Evolutionary conservation across 2,329 filamentous ascomycete genomes (phyloP).

Genomic region (Kalaharituber pfeilii): DNA sequence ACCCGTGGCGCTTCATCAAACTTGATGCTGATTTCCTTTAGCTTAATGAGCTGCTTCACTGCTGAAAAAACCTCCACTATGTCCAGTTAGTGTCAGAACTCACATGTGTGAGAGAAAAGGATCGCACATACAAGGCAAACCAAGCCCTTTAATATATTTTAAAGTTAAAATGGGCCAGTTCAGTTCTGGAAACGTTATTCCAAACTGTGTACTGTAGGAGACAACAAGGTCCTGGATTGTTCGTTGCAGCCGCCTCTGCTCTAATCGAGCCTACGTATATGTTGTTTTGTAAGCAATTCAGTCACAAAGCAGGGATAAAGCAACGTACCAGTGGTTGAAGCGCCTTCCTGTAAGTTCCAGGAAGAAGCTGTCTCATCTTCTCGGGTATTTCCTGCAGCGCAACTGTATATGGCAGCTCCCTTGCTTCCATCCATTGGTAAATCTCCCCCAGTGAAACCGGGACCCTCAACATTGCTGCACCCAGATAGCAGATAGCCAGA

Average conservation of each 20-base stretch:
- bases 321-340: slow-evolving; percentile 35
- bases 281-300: not conserved
- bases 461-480: slow-evolving; percentile 53
- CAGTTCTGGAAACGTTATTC: slow-evolving; percentile 52
- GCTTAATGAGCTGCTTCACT: slow-evolving; percentile 38
- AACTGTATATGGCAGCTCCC: slow-evolving; percentile 53
- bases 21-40: slow-evolving; percentile 21
- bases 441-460: slow-evolving; percentile 63
- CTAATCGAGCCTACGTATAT: not conserved
- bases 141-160: slow-evolving; percentile 51
- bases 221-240: slow-evolving; percentile 44
- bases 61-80: slow-evolving; percentile 47
- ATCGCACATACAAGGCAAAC: slow-evolving; percentile 47
- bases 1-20: slow-evolving; percentile 5
- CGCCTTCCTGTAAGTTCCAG: slow-evolving; percentile 40
- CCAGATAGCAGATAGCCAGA: slow-evolving; percentile 64
- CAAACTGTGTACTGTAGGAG: slow-evolving; percentile 50
- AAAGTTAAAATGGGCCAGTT: slow-evolving; percentile 53
- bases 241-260: slow-evolving; percentile 43
- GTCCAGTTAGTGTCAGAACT: slow-evolving; percentile 5
- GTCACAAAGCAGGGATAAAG: slow-evolving; percentile 14
- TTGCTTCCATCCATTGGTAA: slow-evolving; percentile 46
- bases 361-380: slow-evolving; percentile 48
- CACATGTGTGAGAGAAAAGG: slow-evolving; percentile 12
- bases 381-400: slow-evolving; percentile 44